A percentile compares a stretch with the other conserved stretches of the same genome.
These are phyloP conservation scores for Trametes maxima DNA, from an alignment of 768 basidiomycete genomes.

Conservation along the genomic window DNA sequence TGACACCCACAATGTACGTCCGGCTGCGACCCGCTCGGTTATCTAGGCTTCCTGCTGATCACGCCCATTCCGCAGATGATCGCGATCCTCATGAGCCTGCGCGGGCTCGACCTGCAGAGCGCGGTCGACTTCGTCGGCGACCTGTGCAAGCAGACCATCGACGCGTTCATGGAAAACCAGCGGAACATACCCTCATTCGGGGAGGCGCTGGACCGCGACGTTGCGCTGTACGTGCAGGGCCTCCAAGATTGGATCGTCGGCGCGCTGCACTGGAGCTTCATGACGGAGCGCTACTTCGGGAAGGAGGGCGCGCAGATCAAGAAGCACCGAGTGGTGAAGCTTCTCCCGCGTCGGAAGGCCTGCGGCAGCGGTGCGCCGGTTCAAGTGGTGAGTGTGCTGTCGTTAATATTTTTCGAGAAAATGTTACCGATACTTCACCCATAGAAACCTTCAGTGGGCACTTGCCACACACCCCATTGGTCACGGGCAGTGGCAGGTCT, in stretches of 20 bases:
- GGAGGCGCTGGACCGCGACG: conserved; percentile 57
- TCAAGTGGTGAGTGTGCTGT: neutral
- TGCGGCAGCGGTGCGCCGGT: neutral
- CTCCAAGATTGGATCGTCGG: conserved; percentile 73
- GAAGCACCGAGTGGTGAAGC: conserved; percentile 51
- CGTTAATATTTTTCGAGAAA: too few species aligned
- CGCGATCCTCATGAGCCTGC: conserved; percentile 64
- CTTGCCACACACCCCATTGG: too few species aligned
- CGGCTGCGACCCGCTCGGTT: neutral
- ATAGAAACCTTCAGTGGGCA: too few species aligned
- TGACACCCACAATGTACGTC: conserved; percentile 63
- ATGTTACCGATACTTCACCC: too few species aligned
- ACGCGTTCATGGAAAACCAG: conserved; percentile 49
- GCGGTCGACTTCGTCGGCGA: conserved; percentile 68
- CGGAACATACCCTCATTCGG: conserved; percentile 62
- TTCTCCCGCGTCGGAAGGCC: conserved; percentile 30
- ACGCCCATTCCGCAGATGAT: conserved; percentile 46
- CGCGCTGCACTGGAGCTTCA: conserved; percentile 73
- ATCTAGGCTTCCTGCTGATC: neutral
- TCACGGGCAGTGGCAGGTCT: too few species aligned
- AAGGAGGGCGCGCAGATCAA: conserved; percentile 57
- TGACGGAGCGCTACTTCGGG: conserved; percentile 71
- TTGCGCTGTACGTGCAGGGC: conserved; percentile 58
- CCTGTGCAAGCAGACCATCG: conserved; percentile 57
- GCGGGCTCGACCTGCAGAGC: conserved; percentile 57